Evolutionary conservation across 257 asterid genomes (phyloP), one percentile per base, ranked within the genome.

Genomic region (Scutellaria baicalensis): DNA sequence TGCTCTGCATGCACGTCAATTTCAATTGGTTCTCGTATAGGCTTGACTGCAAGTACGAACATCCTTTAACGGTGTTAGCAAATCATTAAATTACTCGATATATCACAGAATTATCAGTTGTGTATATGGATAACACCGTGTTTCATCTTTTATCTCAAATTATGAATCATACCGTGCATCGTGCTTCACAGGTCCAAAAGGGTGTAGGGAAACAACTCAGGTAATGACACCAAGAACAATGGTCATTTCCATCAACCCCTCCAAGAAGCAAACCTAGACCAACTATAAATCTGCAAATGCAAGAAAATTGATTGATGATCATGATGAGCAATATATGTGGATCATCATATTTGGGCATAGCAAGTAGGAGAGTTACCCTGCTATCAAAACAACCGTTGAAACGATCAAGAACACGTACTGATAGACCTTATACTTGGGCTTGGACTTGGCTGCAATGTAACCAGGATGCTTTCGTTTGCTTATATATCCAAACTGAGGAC

Each of bases 141-240:
- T 27, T 27, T 27, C 33, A 27, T 27, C 33, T 27, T 27, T 3
- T 27, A 27, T 27, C 33, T 27, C 33, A 27, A 27, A 12, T 5
- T 14, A 47, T n/a, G n/a, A n/a, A n/a, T 16, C 20, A 50, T 10
- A 90, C 97, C 73, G 79, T 51, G 88, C 99, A 93, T 48, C 77
- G 78, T 9, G 90, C 91, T 59, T 82, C 86, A n/a, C 99, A 93
- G 8, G 51, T 70, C 97, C 97, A 93, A 0, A 93, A 44, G 2
- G 99, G 96, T 8, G 97, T 86, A 9, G 99, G 97, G 6, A 91
- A 73, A 69, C 99, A 93, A 48, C 95, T 87, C 70, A 93, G 54
- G 57, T 85, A 91, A 70, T 87, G 99, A 57, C 99, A 93, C 97
- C 97, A 93, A 18, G 86, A 48, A 62, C 97, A 93, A 50, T 93